Base-by-base conservation (phyloP, 1,284 basidiomycete species). In the Moesziomyces sp. region DNA sequence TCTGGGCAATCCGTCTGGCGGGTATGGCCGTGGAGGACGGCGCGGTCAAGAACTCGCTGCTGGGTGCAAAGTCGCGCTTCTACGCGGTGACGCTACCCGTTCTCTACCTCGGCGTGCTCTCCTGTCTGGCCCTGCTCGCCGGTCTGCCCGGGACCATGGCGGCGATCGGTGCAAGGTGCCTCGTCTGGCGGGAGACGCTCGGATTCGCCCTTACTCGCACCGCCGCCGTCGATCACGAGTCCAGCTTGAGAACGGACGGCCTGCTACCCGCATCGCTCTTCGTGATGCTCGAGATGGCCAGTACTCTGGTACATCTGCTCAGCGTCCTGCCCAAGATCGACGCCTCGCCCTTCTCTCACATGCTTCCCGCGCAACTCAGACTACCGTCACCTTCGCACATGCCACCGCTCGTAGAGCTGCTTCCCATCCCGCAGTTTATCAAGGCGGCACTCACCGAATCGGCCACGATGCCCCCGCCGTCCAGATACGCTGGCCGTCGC, bases 331-430 rank as follows among this genome's bases (percentile, higher is more conserved):
- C 59, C 38, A 75, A 75, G 44, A 52, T 75, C 24, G 62, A 71
- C 18, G 66, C 58, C 5, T n/a, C 52, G 5, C 38, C 54, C n/a
- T 59, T 76, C 23, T 46, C 64, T 10, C 53, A 43, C 16, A 21
- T 69, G 7, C 16, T 76, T 14, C 65, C 69, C 0, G 44, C 42
- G 49, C 52, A 66, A 28, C 40, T 73, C 9, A 53, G 38, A 14
- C 53, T 76, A 2, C 74, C 69, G 9, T 76, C 74, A 9, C 74
- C 74, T n/a, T 76, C 74, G 11, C 74, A 76, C 55, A 44, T 59
- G 44, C 74, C 74, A 18, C 57, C 64, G 1, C 26, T 76, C 44
- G 21, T 71, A 2, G 67, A 71, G 28, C 43, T 76, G 38, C 54
- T 73, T 24, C 63, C 69, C 8, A 16, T 73, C 13, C 74, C 71